Conservation (phyloP, 768 basidiomycete species). For the Mycena metata region DNA sequence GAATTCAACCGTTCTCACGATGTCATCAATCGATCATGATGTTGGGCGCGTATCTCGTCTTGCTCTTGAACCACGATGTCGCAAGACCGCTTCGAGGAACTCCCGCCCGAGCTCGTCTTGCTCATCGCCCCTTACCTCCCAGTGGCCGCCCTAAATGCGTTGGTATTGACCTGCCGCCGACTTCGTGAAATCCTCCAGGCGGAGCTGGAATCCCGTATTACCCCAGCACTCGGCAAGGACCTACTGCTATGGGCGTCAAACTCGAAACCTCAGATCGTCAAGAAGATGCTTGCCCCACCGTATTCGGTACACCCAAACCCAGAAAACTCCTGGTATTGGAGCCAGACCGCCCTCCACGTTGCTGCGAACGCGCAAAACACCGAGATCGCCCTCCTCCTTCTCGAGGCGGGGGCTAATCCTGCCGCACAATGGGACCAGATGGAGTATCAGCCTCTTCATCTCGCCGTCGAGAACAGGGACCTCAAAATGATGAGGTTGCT, state of each 20-base stretch:
- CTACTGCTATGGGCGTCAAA: neutral
- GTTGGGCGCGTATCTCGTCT: too few relatives aligned
- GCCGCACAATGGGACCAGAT: neutral
- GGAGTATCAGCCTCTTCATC: neutral
- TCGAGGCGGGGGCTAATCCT: neutral
- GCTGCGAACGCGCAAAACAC: constrained; percentile 54
- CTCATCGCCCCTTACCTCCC: neutral
- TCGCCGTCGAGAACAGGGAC: neutral
- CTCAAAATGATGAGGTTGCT: neutral
- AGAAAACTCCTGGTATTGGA: neutral
- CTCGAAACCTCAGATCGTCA: neutral
- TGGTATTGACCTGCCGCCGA: neutral
- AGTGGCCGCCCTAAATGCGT: neutral
- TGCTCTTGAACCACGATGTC: neutral
- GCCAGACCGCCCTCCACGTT: neutral
- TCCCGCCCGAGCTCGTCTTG: neutral
- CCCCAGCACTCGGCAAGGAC: neutral
- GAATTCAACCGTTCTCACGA: too few relatives aligned
- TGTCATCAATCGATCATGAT: too few relatives aligned
- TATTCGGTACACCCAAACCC: neutral
- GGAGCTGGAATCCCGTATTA: neutral
- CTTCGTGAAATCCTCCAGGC: neutral
- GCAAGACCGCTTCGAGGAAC: neutral
- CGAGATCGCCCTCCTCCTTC: constrained; percentile 4
- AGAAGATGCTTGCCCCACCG: neutral